Conservation (phyloP, 2,329 filamentous ascomycete genomes). For the Arthrobotrys iridis region DNA sequence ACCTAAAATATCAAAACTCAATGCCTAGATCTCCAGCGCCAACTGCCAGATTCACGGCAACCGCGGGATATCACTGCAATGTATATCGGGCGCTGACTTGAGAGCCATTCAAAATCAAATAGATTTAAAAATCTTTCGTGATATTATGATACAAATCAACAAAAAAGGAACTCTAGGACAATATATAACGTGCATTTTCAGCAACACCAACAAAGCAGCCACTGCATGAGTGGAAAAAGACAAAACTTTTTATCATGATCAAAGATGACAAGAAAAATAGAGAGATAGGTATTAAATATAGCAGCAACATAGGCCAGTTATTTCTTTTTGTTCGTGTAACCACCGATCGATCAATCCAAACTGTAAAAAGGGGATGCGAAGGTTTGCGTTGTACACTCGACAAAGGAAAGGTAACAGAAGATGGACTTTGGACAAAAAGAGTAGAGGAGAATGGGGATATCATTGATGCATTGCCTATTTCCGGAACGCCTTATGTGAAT, state of each 20-base stretch:
- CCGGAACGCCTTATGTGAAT: conserved; percentile 44
- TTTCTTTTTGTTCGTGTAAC: neutral
- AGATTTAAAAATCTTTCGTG: conserved; percentile 1
- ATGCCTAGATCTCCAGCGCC: no score
- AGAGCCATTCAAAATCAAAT: no score
- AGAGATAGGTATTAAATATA: conserved; percentile 27
- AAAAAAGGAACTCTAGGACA: conserved; percentile 36
- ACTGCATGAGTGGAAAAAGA: neutral
- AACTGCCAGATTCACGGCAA: no score
- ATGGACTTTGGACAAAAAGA: conserved; percentile 2
- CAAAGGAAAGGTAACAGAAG: neutral
- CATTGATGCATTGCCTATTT: conserved; percentile 48
- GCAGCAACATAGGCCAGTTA: neutral
- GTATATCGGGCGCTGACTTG: no score
- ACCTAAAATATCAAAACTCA: no score
- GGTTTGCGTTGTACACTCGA: conserved; percentile 34
- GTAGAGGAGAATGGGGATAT: conserved; percentile 38
- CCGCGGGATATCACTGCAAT: no score
- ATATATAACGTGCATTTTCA: neutral
- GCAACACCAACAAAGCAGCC: neutral
- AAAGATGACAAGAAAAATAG: conserved; percentile 23
- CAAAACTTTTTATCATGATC: conserved; percentile 38
- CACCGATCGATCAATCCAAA: neutral
- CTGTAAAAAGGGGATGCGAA: neutral
- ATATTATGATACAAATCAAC: conserved; percentile 17